Evolutionary conservation across 306 rosid genomes (phyloP).

Genomic region (Benincasa hispida): DNA sequence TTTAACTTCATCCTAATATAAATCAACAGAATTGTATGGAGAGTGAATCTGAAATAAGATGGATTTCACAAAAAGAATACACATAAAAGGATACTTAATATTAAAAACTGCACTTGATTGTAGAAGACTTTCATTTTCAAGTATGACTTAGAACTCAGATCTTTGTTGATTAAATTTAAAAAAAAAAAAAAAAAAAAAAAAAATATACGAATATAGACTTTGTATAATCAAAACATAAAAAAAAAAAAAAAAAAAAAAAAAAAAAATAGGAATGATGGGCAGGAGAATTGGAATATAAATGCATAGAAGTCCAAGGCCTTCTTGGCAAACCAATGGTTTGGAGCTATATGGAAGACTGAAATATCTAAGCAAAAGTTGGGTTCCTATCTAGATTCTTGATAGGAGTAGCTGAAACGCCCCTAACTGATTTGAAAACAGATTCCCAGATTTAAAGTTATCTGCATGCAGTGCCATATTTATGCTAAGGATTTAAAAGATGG

Average conservation of each 20-base stretch:
- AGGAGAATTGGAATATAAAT: background rate
- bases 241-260: too few relatives aligned
- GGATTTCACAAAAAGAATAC: background rate
- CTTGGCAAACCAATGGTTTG: background rate
- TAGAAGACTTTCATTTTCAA: background rate
- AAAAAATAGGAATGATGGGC: background rate
- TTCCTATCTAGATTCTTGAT: background rate
- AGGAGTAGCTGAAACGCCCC: background rate
- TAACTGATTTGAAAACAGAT: background rate
- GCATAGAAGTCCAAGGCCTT: background rate
- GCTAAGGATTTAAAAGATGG: background rate
- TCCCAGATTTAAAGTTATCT: background rate
- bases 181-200: too few relatives aligned
- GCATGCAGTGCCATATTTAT: background rate
- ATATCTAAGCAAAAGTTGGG: background rate
- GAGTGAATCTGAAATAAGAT: background rate
- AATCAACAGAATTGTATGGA: background rate
- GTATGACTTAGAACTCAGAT: background rate
- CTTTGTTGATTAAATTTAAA: background rate
- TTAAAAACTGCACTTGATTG: background rate
- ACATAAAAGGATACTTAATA: background rate
- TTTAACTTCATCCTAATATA: background rate
- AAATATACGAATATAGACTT: too few relatives aligned
- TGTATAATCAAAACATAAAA: too few relatives aligned
- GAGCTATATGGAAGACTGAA: background rate